Evolutionary conservation across 768 basidiomycete genomes (phyloP), one percentile per base, ranked within the genome.

Genomic region (Boletus reticuloceps): DNA sequence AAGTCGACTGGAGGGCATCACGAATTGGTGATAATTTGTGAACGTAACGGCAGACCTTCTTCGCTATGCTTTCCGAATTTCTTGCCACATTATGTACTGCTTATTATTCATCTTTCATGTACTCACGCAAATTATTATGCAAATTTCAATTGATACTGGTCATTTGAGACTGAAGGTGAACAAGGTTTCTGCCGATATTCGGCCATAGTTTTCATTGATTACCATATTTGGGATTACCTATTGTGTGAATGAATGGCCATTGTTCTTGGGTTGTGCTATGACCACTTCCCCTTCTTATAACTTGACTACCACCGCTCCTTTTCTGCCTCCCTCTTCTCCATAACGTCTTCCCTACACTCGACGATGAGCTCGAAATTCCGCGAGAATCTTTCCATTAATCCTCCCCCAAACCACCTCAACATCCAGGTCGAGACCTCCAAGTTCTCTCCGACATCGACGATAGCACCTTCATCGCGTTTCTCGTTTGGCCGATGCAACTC

Each of bases 381-480:
- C 38, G 70, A 71, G 49, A 67, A 72, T 40, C 60, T 71, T 17
- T 69, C 68, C 20, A 39, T 72, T 16, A 36, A 55, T 31, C 37
- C 43, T 39, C 56, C 62, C 19, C 47, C 55, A 29, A 45, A 52
- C 12, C 39, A 56, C 50, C 32, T 32, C n/a, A 44, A 62, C 50
- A 11, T 53, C 14, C 65, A 64, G 4, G 37, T 71, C 47, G 71
- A 72, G 52, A 53, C 55, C 4, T 79, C 78, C 42, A 76, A 67
- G 45, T 78, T 79, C 64, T 79, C 78, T 19, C 75, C 78, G 37
- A 74, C 74, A n/a, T 76, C 77, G 11, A 72, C 74, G 13, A 65
- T 70, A 47, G 53, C 60, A 4, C 54, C 64, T 8, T 68, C 67
- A n/a, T 64, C 66, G 14, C 68, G 64, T 19, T 65, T 65, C 42